These are phyloP conservation scores for Chlamydomonas sphaeroides DNA, from an alignment of 139 green algal species.

Conservation along the genomic window DNA sequence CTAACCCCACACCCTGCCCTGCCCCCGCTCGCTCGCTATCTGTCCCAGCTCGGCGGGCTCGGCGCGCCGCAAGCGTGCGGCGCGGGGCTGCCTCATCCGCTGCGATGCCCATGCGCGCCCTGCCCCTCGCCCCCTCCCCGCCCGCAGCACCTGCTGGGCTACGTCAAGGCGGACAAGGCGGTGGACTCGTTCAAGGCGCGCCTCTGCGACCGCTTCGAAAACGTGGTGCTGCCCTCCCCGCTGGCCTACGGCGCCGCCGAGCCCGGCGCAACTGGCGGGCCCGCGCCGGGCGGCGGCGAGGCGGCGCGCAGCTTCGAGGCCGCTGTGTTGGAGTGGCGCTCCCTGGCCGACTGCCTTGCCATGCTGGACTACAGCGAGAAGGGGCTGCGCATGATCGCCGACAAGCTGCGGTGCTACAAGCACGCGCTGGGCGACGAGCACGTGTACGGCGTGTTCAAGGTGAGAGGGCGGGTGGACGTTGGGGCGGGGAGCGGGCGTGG, in stretches of 20 bases:
- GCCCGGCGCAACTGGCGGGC: too few species aligned
- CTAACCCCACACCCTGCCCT: too few species aligned
- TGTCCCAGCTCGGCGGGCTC: too few species aligned
- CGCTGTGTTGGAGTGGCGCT: conserved; percentile 69
- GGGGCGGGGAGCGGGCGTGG: neutral
- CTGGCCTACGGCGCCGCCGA: neutral
- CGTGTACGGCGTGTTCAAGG: conserved; percentile 60
- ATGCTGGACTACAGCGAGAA: conserved; percentile 87
- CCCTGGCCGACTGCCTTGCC: conserved; percentile 88
- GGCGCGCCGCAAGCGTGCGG: too few species aligned
- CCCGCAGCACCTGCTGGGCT: conserved; percentile 73
- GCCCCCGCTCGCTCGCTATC: too few species aligned
- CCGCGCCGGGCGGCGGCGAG: neutral
- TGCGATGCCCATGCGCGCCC: too few species aligned
- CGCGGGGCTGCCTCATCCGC: too few species aligned
- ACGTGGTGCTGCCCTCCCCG: conserved; percentile 15
- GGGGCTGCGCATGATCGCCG: conserved; percentile 76
- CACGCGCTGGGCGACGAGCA: conserved; percentile 76
- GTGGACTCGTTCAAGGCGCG: conserved; percentile 81
- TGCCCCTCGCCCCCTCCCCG: neutral
- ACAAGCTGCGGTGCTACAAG: conserved; percentile 83
- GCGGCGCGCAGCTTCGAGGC: neutral
- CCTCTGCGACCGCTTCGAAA: conserved; percentile 76
- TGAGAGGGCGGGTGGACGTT: conserved; percentile 10
- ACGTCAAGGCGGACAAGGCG: conserved; percentile 91